Conservation (phyloP, 106 monocot genomes). For the Dactylorhiza incarnata region DNA sequence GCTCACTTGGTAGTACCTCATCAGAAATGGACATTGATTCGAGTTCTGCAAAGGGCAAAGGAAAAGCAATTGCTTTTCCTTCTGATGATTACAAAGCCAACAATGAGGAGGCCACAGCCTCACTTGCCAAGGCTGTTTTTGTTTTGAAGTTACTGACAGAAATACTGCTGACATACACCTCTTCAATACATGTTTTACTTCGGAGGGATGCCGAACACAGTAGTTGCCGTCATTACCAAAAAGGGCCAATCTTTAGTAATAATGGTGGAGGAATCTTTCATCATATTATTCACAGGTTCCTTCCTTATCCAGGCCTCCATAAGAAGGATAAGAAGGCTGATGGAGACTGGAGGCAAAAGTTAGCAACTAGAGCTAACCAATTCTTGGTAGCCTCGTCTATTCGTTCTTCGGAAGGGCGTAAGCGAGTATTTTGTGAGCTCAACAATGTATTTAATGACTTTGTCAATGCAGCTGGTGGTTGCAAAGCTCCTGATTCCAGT, state of each 20-base stretch:
- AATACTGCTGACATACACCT: constrained; percentile 80
- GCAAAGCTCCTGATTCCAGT: constrained; percentile 32
- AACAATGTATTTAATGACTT: constrained; percentile 56
- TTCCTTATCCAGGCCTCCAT: constrained; percentile 52
- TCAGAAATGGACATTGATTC: constrained; percentile 87
- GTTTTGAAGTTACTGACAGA: constrained; percentile 91
- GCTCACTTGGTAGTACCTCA: constrained; percentile 25
- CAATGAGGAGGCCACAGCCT: constrained; percentile 65
- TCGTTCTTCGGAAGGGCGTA: constrained; percentile 81
- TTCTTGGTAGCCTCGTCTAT: constrained; percentile 87
- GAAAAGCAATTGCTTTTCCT: constrained; percentile 63
- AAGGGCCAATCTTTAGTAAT: constrained; percentile 13
- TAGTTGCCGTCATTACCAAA: constrained; percentile 27
- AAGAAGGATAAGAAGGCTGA: constrained; percentile 91
- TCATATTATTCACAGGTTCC: constrained; percentile 82
- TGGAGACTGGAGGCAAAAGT: constrained; percentile 93
- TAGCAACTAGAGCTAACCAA: constrained; percentile 77
- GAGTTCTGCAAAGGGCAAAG: constrained; percentile 55
- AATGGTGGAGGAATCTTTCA: constrained; percentile 65
- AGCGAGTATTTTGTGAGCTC: constrained; percentile 81
- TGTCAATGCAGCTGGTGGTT: constrained; percentile 44
- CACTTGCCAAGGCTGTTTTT: constrained; percentile 88
- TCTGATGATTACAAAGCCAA: constrained; percentile 46
- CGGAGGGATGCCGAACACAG: constrained; percentile 78
- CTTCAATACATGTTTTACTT: constrained; percentile 80